Evolutionary conservation across 345 rosid genomes (phyloP), one percentile per base, ranked within the genome.

Genomic region (Cochlearia excelsa): DNA sequence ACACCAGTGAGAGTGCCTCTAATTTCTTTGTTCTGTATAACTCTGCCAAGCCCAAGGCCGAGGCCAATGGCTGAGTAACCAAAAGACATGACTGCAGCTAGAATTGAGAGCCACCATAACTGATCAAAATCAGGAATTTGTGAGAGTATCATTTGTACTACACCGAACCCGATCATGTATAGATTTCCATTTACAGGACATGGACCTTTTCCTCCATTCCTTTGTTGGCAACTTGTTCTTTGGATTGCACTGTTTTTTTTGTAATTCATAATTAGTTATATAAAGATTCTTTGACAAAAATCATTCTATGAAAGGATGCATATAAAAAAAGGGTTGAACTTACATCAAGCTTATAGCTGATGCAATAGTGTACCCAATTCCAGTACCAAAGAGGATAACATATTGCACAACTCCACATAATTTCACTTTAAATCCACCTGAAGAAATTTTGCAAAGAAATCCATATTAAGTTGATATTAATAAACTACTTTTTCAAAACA

Each of bases 1-100:
- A 90, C 70, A 33, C 95, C 95, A 3, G 97, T 90, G 35, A 85
- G 52, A 41, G 82, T 87, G 42, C 97, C 97, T 63, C 34, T 70
- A 39, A 83, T 1, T 59, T 69, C 75, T 30, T 83, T 82, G 45
- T 49, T 79, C 57, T 75, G 77, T 46, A 61, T 81, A 0, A 83
- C 85, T 77, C 80, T 70, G 1, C 72, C 75, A 27, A 87, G 28
- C 6, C 91, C 95, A 6, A 87, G 95, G 27, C 77, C 89, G 1
- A 87, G 85, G 0, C 95, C 92, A 11, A 87, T 81, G 7, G 74
- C 6, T 0, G 91, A 84, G 74, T 84, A 84, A 42, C 81, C 79
- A 56, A 87, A 87, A 37, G 89, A 84, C 95, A 87, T 87, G 65
- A 81, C 79, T 0, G 95, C 89, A 0, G 92, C 95, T 0, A 87